Evolutionary conservation across 2,329 filamentous ascomycete species (phyloP), one percentile per base, ranked within the genome.

Genomic region (Fusarium sarcochroum): DNA sequence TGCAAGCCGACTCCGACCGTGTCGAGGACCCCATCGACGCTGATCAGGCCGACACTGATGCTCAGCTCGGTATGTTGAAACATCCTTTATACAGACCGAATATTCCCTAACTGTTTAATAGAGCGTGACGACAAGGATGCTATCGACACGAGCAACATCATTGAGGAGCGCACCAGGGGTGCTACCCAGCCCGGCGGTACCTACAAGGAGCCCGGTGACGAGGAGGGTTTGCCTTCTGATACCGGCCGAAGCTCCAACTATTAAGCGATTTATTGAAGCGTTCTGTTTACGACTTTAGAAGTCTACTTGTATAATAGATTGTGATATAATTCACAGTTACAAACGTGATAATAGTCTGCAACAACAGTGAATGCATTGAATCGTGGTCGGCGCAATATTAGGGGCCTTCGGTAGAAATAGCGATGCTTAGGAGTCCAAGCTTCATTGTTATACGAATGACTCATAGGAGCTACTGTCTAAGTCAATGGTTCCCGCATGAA

Each of bases 131-230:
- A 72, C 1, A 44, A 58, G 15, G 70, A 72, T 20, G 70, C 56
- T 27, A 67, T 65, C 6, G 65, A 71, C 27, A 37, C 60, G 47
- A 65, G 54, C 21, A 72, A 72, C 44, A 71, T 73, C 4, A 53
- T 73, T 1, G 42, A 72, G 9, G 68, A 68, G 17, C 53, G 68
- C 17, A 72, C 70, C 5, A 54, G 70, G 20, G 55, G 68, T 10
- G 68, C 68, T 23, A 21, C 63, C 1, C 59, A 71, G 49, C 58
- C 68, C n/a, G 27, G 50, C 1, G 66, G 70, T 3, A 64, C 65
- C 5, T 71, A 71, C 25, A 21, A 47, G 25, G 68, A 71, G 52
- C 69, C 69, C 23, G 66, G 69, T 3, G 69, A 71, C 17, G 58
- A 65, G 50, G 69, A 71, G 52, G 69, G 69, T 6, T 45, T 71